These are phyloP conservation scores for Aureobasidium pullulans DNA, from an alignment of 2,329 filamentous ascomycete genomes.

Conservation along the genomic window DNA sequence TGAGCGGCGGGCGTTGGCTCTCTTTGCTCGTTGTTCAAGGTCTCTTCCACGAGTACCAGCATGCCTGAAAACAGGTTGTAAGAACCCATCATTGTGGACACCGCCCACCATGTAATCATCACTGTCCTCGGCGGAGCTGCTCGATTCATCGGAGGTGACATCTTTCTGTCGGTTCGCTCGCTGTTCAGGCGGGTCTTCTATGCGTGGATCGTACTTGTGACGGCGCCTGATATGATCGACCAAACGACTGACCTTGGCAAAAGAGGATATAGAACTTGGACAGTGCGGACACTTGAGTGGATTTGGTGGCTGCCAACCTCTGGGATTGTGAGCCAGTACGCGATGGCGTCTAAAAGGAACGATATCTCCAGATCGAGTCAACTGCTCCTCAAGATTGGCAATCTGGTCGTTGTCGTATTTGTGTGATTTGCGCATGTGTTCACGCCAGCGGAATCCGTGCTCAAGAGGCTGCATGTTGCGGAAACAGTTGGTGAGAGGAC, in stretches of 20 bases:
- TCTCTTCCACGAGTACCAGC: conserved; percentile 1
- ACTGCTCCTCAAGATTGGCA: not conserved
- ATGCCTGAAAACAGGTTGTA: conserved; percentile 36
- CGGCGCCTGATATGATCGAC: conserved; percentile 40
- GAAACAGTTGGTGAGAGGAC: conserved; percentile 22
- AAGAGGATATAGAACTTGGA: conserved; percentile 33
- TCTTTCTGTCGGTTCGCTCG: not conserved
- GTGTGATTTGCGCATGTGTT: conserved; percentile 27
- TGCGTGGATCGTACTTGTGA: conserved; percentile 36
- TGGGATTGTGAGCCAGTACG: conserved; percentile 8
- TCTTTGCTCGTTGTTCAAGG: not conserved
- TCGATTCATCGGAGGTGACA: not conserved
- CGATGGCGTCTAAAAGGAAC: not conserved
- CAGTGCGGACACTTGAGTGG: conserved; percentile 31
- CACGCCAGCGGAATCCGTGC: conserved; percentile 24
- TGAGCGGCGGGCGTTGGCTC: not conserved
- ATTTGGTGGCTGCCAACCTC: conserved; percentile 15
- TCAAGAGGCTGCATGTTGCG: conserved; percentile 22
- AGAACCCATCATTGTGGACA: conserved; percentile 62
- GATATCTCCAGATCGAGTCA: conserved; percentile 3
- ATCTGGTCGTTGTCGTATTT: conserved; percentile 18
- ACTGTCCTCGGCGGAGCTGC: not conserved
- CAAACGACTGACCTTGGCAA: conserved; percentile 21
- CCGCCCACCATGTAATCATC: conserved; percentile 49
- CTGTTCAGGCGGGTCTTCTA: conserved; percentile 14